Evolutionary conservation across 768 basidiomycete genomes (phyloP).

Genomic region (Suillus occidentalis): DNA sequence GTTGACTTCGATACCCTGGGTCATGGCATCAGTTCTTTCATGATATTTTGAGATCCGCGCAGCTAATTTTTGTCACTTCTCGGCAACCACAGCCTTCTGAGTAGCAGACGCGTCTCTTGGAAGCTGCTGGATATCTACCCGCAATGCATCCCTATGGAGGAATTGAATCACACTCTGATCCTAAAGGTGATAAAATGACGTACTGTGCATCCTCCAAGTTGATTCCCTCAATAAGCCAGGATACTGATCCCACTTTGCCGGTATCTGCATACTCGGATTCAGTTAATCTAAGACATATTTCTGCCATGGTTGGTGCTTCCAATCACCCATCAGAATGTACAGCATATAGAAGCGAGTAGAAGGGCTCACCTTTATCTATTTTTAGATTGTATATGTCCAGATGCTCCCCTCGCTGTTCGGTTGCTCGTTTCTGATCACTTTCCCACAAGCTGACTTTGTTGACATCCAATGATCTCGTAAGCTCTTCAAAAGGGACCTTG

Average conservation of each 20-base stretch:
- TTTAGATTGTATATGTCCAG: constrained; percentile 5
- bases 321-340: background rate
- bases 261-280: background rate
- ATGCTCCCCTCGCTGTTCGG: background rate
- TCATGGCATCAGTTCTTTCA: no score
- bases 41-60: background rate
- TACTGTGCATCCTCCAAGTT: constrained; percentile 11
- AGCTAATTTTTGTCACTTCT: background rate
- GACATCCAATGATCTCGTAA: background rate
- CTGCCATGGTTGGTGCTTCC: constrained; percentile 4
- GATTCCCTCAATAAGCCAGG: constrained; percentile 6
- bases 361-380: constrained; percentile 7
- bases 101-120: constrained; percentile 2
- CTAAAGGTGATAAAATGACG: background rate
- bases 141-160: background rate
- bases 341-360: background rate
- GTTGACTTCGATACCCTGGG: background rate
- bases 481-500: constrained; percentile 1
- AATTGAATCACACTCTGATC: background rate
- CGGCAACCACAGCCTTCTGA: background rate
- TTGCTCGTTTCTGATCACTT: no score
- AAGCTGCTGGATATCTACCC: constrained; percentile 1
- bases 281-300: background rate
- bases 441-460: no score
- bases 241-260: background rate